Conservation (phyloP, 306 rosid species). For the Hippophae tibetana region DNA sequence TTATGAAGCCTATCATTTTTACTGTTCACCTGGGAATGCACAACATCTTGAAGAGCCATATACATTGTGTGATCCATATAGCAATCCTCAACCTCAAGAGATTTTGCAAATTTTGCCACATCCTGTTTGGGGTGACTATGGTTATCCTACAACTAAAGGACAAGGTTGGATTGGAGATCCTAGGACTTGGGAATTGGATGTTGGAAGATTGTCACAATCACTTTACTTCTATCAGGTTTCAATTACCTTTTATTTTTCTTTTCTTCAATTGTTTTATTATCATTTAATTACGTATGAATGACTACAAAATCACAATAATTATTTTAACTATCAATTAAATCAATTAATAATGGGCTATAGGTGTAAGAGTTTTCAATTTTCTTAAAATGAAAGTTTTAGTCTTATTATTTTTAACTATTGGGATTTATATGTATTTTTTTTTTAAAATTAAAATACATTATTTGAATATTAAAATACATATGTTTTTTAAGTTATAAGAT, state of each 20-base stretch:
- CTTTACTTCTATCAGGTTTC: slow-evolving; percentile 56
- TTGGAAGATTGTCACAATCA: slow-evolving; percentile 52
- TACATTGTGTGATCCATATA: slow-evolving; percentile 40
- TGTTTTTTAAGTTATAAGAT: too few species aligned
- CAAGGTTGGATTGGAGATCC: slow-evolving; percentile 56
- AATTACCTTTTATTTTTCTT: not conserved
- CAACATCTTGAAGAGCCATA: slow-evolving; percentile 31
- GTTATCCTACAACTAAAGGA: slow-evolving; percentile 48
- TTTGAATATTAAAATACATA: too few species aligned
- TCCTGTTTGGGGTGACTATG: slow-evolving; percentile 50
- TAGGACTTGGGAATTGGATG: slow-evolving; percentile 60
- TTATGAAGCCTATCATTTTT: slow-evolving; percentile 44
- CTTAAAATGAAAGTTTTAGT: too few species aligned
- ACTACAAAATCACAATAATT: too few species aligned
- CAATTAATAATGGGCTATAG: too few species aligned
- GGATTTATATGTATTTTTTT: too few species aligned
- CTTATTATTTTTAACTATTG: too few species aligned
- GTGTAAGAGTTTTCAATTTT: too few species aligned
- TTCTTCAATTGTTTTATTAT: not conserved
- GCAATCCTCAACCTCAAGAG: slow-evolving; percentile 63
- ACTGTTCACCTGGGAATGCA: slow-evolving; percentile 48
- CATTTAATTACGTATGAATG: not conserved
- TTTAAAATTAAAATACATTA: too few species aligned
- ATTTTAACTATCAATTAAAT: too few species aligned
- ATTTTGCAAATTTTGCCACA: slow-evolving; percentile 56